Evolutionary conservation across 257 asterid species (phyloP), one percentile per base, ranked within the genome.

Genomic region (Gynochthodes officinalis): DNA sequence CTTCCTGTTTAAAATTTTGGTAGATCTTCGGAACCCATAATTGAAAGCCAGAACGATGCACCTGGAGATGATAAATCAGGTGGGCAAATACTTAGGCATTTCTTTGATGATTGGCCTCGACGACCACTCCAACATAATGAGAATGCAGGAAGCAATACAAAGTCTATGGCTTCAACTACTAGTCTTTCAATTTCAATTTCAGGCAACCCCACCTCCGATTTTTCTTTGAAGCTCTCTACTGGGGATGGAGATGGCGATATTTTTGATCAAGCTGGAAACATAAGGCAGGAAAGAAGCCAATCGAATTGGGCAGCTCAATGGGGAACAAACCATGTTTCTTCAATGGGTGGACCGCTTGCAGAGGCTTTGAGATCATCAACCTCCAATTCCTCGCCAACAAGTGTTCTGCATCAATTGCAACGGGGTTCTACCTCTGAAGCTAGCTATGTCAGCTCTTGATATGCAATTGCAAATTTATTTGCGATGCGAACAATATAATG

Each of bases 281-380:
- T 69, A 32, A 87, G 81, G 64, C 69, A 82, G 66, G 86, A 70
- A 13, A 76, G 79, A 69, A 53, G 77, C 35, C 83, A 65, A 27
- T 2, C 79, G 63, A 84, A 77, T 67, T 87, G 88, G 89, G 76
- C 75, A 28, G 68, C 57, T 7, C 42, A 73, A 0, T 84, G 96
- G 93, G 89, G 78, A 60, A 73, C 81, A 21, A 80, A 54, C 67
- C 85, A 78, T 48, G 82, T 59, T 14, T 79, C 86, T 16, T 78
- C 93, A 7, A 79, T 89, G 89, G 93, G 96, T 0, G 97, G 97
- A 9, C 97, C 99, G 30, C 79, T 94, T 27, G 99, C 95, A 0
- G 99, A 94, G 87, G 99, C 95, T 5, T 58, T 94, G 79, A 78
- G 97, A 71, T 88, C 93, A 0, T 89, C 96, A 0, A 76, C 50